Evolutionary conservation across 257 asterid genomes (phyloP).

Genomic region (Leonotis leonurus): DNA sequence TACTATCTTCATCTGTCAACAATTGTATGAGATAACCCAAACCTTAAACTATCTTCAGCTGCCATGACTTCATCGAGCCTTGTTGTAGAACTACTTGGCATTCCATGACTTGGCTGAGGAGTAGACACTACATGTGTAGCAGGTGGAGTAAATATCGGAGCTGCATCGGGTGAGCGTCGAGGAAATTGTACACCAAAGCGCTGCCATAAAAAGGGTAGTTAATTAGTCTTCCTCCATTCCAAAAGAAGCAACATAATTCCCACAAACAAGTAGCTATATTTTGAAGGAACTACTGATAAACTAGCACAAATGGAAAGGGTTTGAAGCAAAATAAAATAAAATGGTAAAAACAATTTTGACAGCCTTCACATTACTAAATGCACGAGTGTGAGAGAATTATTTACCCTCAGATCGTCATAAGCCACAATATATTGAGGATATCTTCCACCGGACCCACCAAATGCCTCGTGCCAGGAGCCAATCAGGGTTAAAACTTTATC

Average conservation of each 20-base stretch:
- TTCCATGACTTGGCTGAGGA: conserved; percentile 86
- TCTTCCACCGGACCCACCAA: conserved; percentile 85
- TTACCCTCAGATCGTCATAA: conserved; percentile 84
- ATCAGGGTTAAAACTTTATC: conserved; percentile 63
- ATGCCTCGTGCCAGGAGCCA: conserved; percentile 91
- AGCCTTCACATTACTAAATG: no score
- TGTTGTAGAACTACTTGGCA: conserved; percentile 80
- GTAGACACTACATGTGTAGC: conserved; percentile 41
- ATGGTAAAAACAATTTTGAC: no score
- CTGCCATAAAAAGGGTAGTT: conserved; percentile 37
- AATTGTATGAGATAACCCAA: background rate
- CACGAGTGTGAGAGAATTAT: conserved; percentile 2
- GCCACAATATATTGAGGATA: conserved; percentile 85
- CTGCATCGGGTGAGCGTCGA: conserved; percentile 46
- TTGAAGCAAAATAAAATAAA: no score
- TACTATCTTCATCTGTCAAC: no score
- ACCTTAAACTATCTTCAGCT: conserved; percentile 68
- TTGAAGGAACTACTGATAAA: background rate
- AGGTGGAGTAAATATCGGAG: conserved; percentile 71
- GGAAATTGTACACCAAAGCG: conserved; percentile 77
- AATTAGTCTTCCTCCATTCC: background rate
- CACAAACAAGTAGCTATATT: background rate
- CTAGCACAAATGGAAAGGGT: background rate
- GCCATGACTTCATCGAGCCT: conserved; percentile 92
- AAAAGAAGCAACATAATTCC: background rate